A percentile compares a stretch with the other conserved stretches of the same genome.
phyloP scores from a whole-genome alignment of 169 alveolate genomes.

The Eimeria maxima region DNA sequence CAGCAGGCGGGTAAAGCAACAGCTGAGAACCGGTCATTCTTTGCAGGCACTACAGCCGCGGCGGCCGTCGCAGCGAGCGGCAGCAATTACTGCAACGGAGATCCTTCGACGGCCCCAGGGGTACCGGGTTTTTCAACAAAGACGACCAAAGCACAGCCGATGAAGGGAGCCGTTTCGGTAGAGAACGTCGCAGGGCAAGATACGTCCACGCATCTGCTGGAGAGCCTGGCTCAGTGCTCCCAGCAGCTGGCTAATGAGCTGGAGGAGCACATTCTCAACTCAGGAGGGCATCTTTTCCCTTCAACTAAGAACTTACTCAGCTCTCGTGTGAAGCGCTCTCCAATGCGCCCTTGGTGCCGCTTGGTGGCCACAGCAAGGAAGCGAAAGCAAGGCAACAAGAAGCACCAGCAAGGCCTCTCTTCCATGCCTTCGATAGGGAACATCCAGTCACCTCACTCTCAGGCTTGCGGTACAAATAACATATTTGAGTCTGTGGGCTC shows the following conservation, averaged over 20 bases:
- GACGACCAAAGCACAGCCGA: background rate
- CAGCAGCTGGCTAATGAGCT: slow-evolving; percentile 62
- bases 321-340: slow-evolving; percentile 20
- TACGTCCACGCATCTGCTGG: slow-evolving; percentile 46
- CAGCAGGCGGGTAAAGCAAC: slow-evolving; percentile 12
- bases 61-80: slow-evolving; percentile 61
- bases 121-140: background rate
- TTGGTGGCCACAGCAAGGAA: background rate
- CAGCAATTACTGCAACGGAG: slow-evolving; percentile 32
- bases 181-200: slow-evolving; percentile 25
- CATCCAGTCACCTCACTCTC: background rate
- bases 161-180: slow-evolving; percentile 33
- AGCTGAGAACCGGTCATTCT: slow-evolving; percentile 63
- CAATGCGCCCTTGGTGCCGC: slow-evolving; percentile 25
- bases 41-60: slow-evolving; percentile 58
- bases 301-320: background rate
- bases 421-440: background rate
- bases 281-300: background rate
- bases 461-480: background rate
- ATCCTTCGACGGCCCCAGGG: background rate
- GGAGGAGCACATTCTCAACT: slow-evolving; percentile 24
- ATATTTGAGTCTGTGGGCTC: background rate
- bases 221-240: slow-evolving; percentile 50
- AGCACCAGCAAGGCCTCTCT: background rate
- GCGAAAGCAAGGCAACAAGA: background rate